Conservation (phyloP, 345 rosid genomes). For the Lumnitzera littorea region DNA sequence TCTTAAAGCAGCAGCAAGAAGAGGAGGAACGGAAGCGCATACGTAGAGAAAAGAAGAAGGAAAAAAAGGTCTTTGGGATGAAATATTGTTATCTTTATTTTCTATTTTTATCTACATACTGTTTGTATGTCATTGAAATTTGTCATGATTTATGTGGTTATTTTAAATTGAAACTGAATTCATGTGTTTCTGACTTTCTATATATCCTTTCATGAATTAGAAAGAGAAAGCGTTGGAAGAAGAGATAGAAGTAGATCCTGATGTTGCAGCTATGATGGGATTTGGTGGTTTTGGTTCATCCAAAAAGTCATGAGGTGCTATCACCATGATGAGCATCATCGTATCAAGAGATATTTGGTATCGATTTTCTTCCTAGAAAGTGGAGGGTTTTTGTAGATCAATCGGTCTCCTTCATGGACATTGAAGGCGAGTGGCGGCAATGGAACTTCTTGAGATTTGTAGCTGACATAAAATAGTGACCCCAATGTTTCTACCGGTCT, state of each 20-base stretch:
- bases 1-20: constrained; percentile 78
- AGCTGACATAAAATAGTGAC: too few relatives aligned
- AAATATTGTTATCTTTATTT: neutral
- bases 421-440: too few relatives aligned
- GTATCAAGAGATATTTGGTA: too few relatives aligned
- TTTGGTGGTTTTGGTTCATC: constrained; percentile 90
- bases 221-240: constrained; percentile 79
- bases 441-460: too few relatives aligned
- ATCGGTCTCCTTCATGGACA: too few relatives aligned
- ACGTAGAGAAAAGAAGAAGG: constrained; percentile 86
- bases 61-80: constrained; percentile 64
- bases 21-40: constrained; percentile 82
- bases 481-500: too few relatives aligned
- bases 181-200: neutral
- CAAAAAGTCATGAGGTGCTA: constrained; percentile 37
- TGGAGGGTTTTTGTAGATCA: too few relatives aligned
- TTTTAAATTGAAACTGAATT: too few relatives aligned
- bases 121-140: neutral
- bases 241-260: constrained; percentile 83
- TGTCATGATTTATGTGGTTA: too few relatives aligned
- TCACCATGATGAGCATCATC: neutral
- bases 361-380: too few relatives aligned
- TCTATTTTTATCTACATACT: neutral
- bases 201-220: constrained; percentile 26
- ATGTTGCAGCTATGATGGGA: constrained; percentile 96